Evolutionary conservation across 116 monocot genomes (phyloP).

Genomic region (Papilionanthe hybrid): DNA sequence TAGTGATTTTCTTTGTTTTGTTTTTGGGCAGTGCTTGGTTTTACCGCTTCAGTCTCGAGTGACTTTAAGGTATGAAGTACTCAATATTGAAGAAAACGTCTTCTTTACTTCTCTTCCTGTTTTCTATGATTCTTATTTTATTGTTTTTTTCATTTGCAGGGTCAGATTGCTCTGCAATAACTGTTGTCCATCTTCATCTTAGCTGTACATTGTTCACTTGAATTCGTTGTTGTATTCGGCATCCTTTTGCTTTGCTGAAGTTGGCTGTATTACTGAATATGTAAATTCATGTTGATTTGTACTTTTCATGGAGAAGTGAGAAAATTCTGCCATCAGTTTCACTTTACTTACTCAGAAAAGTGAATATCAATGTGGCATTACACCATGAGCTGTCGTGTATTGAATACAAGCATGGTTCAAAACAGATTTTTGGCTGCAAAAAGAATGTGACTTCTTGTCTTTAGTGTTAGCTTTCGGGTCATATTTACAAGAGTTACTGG

Average conservation of each 20-base stretch:
- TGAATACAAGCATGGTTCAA: not conserved
- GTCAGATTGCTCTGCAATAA: not conserved
- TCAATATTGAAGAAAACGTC: conserved; percentile 8
- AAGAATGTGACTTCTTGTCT: not conserved
- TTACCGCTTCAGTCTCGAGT: conserved; percentile 18
- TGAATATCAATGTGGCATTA: not conserved
- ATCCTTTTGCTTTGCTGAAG: not conserved
- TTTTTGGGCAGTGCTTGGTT: not conserved
- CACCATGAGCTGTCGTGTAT: not conserved
- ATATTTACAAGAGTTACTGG: not conserved
- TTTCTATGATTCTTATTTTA: not conserved
- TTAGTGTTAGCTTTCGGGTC: not conserved
- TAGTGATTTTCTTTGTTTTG: not conserved
- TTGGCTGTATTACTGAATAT: conserved; percentile 2
- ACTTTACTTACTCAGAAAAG: not conserved
- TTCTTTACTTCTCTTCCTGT: not conserved
- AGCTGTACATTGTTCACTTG: not conserved
- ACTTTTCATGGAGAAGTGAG: not conserved
- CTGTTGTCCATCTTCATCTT: not conserved
- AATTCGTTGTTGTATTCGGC: not conserved
- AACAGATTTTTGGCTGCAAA: not conserved
- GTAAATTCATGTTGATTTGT: not conserved
- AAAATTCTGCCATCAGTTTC: not conserved
- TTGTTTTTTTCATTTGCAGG: conserved; percentile 2
- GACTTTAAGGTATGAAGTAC: conserved; percentile 17